phyloP scores from a whole-genome alignment of 2,329 filamentous ascomycete species.

The Arthrobotrys musiformis region DNA sequence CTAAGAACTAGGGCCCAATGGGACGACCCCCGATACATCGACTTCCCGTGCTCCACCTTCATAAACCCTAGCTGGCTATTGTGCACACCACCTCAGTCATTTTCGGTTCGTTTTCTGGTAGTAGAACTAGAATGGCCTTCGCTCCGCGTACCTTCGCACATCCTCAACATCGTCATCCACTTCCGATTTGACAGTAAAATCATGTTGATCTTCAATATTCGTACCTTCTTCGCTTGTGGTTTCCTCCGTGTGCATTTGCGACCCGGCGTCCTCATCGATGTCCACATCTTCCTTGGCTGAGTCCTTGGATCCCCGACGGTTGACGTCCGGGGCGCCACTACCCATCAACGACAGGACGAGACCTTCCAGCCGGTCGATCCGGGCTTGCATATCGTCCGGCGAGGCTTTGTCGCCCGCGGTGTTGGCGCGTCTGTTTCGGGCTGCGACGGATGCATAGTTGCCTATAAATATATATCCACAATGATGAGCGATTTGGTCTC shows the following conservation, averaged over 20 bases:
- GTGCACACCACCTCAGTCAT: conserved; percentile 62
- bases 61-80: conserved; percentile 70
- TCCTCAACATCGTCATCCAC: conserved; percentile 69
- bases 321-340: conserved; percentile 54
- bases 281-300: conserved; percentile 66
- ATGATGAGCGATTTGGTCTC: conserved; percentile 30
- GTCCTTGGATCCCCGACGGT: conserved; percentile 61
- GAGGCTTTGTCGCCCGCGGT: conserved; percentile 56
- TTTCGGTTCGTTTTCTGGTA: conserved; percentile 52
- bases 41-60: conserved; percentile 80
- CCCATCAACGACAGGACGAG: conserved; percentile 95
- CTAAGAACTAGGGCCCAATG: conserved; percentile 84
- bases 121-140: conserved; percentile 66
- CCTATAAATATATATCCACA: conserved; percentile 55
- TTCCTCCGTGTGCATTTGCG: conserved; percentile 57
- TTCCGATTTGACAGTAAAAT: conserved; percentile 65
- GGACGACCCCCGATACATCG: conserved; percentile 80
- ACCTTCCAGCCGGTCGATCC: conserved; percentile 93
- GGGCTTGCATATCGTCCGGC: conserved; percentile 97
- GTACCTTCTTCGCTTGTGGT: conserved; percentile 52
- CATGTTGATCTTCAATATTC: conserved; percentile 63
- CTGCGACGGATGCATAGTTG: conserved; percentile 51
- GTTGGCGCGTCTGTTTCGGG: conserved; percentile 53
- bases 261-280: conserved; percentile 68
- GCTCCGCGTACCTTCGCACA: conserved; percentile 61